Evolutionary conservation across 805 yeast species (phyloP), one percentile per base, ranked within the genome.

Genomic region (Debaryomyces tyrocola): DNA sequence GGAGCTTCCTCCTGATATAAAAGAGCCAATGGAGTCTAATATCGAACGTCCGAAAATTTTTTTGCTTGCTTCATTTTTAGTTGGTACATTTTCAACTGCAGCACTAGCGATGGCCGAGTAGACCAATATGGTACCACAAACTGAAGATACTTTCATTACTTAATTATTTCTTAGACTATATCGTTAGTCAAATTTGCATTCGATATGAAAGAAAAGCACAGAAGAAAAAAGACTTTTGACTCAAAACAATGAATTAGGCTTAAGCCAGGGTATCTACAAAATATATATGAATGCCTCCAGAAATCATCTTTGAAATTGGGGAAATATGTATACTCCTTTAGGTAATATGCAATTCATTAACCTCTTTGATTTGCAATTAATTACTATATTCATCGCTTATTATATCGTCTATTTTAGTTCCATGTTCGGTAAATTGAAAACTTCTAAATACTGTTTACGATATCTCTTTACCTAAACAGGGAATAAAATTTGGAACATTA

Each of bases 81-180:
- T 20, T 24, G 48, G 31, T 33, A 20, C 31, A 14, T 39, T 51
- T 15, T 48, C 52, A 20, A 50, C 57, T n/a, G 45, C 37, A 14
- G 47, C 56, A 29, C 47, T 54, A 33, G 56, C 62, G 37, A 61
- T 49, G n/a, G 60, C 58, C 21, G 63, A 46, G 34, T 59, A 54
- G 37, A 55, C 51, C 57, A 63, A 56, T 38, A 61, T 50, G 43
- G 57, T 55, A 49, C 51, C 56, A 43, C 57, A 52, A 44, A 60
- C 59, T 47, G 60, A 49, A 18, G 54, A 47, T 49, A 62, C 46
- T 53, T 55, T 63, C 68, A 63, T 63, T 28, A 29, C 52, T 36
- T 36, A 20, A 24, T 36, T 12, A 12, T 40, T 27, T 24, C 24
- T 46, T 15, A 14, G 37, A 38, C 33, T 24, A 24, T 29, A 20